Evolutionary conservation across 2,329 filamentous ascomycete species (phyloP).

Genomic region (Lasiodiplodia hormozganensis): DNA sequence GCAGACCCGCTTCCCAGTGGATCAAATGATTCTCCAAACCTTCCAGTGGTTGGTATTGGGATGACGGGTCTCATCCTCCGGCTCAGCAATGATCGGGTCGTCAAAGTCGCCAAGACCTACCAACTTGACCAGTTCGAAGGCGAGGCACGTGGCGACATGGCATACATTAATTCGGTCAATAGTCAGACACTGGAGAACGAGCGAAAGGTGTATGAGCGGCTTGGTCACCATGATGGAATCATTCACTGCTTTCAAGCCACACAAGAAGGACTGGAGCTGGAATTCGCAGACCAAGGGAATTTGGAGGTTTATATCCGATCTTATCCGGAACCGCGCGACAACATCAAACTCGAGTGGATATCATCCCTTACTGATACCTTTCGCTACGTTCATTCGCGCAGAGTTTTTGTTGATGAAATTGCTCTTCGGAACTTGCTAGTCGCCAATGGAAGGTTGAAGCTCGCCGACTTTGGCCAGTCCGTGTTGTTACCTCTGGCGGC

Average conservation of each 20-base stretch:
- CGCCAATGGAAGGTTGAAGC: neutral
- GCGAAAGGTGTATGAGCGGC: neutral
- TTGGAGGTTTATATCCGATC: neutral
- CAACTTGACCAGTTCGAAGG: neutral
- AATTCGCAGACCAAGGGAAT: neutral
- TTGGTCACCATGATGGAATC: neutral
- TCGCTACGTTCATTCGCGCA: neutral
- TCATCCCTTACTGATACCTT: neutral
- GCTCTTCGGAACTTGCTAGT: neutral
- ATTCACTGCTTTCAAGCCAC: neutral
- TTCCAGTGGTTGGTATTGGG: neutral
- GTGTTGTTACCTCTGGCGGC: neutral
- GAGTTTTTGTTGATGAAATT: conserved; percentile 2
- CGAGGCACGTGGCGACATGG: neutral
- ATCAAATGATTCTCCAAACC: neutral
- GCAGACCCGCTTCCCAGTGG: too few relatives aligned
- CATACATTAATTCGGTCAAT: neutral
- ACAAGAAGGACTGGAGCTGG: neutral
- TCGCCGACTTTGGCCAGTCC: conserved; percentile 2
- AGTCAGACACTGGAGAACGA: neutral
- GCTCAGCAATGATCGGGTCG: neutral
- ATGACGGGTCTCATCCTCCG: neutral
- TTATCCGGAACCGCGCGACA: neutral
- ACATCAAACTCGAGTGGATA: neutral
- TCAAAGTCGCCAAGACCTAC: neutral